Conservation (phyloP, 345 rosid genomes). For the Conringia planisiliqua region DNA sequence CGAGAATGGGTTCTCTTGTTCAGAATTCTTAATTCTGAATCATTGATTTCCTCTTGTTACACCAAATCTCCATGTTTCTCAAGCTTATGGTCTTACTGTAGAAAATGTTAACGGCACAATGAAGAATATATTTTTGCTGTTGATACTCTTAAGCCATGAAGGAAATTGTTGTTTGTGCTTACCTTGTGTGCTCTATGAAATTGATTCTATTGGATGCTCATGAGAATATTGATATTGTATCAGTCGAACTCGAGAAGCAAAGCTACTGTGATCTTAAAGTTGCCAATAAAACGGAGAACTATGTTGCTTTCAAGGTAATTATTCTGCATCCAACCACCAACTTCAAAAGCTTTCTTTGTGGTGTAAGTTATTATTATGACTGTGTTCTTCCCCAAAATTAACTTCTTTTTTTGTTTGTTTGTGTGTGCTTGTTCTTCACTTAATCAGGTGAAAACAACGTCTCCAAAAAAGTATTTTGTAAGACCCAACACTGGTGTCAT, state of each 20-base stretch:
- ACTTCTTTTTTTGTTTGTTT: neutral
- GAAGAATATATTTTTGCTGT: neutral
- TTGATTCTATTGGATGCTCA: neutral
- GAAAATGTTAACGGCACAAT: neutral
- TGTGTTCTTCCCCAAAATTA: neutral
- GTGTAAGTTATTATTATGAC: neutral
- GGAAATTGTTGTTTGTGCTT: neutral
- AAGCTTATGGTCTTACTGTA: neutral
- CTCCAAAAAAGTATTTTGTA: conserved; percentile 96
- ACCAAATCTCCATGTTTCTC: neutral
- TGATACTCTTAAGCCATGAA: neutral
- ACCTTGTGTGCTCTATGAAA: neutral
- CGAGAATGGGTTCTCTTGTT: neutral
- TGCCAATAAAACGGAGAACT: conserved; percentile 68
- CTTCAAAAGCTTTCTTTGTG: neutral
- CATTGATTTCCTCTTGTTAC: neutral
- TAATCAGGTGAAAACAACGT: conserved; percentile 88
- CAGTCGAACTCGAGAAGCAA: conserved; percentile 76
- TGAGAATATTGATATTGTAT: neutral
- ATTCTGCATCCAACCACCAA: neutral
- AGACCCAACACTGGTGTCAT: conserved; percentile 88
- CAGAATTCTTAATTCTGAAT: neutral
- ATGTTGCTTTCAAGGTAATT: conserved; percentile 76
- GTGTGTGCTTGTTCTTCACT: neutral
- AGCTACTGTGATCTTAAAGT: conserved; percentile 69